These are phyloP conservation scores for Mortierella sp. DNA, from an alignment of 371 early-diverging fungal species.

Conservation along the genomic window DNA sequence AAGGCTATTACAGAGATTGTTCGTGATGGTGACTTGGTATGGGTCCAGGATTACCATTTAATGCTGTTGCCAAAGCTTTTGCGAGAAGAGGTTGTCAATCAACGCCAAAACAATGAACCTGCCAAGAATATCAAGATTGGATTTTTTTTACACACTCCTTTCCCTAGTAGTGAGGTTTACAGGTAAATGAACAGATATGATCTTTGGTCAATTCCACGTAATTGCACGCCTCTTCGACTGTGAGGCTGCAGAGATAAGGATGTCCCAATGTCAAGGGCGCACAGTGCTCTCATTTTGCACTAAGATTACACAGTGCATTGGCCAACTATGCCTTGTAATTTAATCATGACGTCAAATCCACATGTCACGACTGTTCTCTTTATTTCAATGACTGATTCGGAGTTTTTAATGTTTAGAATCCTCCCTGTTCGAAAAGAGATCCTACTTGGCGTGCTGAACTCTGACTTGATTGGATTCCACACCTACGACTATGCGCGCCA, in stretches of 20 bases:
- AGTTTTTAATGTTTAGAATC: neutral
- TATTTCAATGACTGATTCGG: neutral
- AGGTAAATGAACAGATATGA: constrained; percentile 57
- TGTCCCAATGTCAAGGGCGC: neutral
- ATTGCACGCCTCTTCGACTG: too few relatives aligned
- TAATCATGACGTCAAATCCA: neutral
- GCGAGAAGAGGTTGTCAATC: constrained; percentile 65
- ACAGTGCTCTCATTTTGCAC: neutral
- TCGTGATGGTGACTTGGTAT: constrained; percentile 95
- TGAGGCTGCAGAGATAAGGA: neutral
- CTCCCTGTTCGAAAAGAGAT: neutral
- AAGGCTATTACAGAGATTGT: constrained; percentile 85
- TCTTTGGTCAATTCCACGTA: too few relatives aligned
- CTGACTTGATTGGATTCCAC: constrained; percentile 98
- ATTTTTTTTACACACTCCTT: constrained; percentile 99
- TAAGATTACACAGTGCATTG: neutral
- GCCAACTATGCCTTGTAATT: neutral
- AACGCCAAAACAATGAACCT: constrained; percentile 49
- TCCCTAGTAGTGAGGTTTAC: constrained; percentile 97
- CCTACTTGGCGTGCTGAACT: constrained; percentile 11
- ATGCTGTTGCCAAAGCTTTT: constrained; percentile 97
- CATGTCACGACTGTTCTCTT: too few relatives aligned
- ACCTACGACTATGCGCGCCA: constrained; percentile 99
- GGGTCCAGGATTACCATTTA: constrained; percentile 99
- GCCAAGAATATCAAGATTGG: constrained; percentile 92